Evolutionary conservation across 2,329 filamentous ascomycete species (phyloP).

Genomic region (Fulvia fulva): DNA sequence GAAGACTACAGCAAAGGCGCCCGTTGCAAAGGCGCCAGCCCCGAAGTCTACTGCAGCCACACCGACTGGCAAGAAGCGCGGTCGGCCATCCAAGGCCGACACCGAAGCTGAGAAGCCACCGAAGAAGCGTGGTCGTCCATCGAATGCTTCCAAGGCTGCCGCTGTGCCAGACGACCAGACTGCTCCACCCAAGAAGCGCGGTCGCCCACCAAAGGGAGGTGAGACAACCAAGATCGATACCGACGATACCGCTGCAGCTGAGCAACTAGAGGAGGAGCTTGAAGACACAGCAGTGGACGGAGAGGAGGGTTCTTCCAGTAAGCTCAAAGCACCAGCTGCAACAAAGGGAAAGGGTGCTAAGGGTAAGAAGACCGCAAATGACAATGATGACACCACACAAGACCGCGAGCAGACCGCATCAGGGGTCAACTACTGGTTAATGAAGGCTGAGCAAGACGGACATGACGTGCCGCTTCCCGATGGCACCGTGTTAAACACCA

Average conservation of each 20-base stretch:
- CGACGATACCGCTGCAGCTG: constrained; percentile 28
- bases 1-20: constrained; percentile 2
- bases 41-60: constrained; percentile 9
- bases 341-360: constrained; percentile 15
- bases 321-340: constrained; percentile 12
- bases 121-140: constrained; percentile 28
- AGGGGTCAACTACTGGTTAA: constrained; percentile 42
- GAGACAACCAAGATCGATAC: constrained; percentile 29
- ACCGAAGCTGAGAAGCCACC: constrained; percentile 10
- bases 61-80: constrained; percentile 18
- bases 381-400: constrained; percentile 8
- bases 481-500: constrained; percentile 81
- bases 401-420: constrained; percentile 3
- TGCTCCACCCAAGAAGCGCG: constrained; percentile 27
- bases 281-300: constrained; percentile 19
- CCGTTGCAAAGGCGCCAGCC: background rate
- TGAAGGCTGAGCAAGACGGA: constrained; percentile 69
- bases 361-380: constrained; percentile 16
- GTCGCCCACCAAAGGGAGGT: constrained; percentile 27
- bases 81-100: constrained; percentile 17
- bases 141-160: constrained; percentile 13
- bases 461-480: constrained; percentile 64
- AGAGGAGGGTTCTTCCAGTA: constrained; percentile 10
- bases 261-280: constrained; percentile 30
- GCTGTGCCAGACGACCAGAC: constrained; percentile 14